Evolutionary conservation across 2,329 filamentous ascomycete species (phyloP).

Genomic region (Botryosphaeria agaves): DNA sequence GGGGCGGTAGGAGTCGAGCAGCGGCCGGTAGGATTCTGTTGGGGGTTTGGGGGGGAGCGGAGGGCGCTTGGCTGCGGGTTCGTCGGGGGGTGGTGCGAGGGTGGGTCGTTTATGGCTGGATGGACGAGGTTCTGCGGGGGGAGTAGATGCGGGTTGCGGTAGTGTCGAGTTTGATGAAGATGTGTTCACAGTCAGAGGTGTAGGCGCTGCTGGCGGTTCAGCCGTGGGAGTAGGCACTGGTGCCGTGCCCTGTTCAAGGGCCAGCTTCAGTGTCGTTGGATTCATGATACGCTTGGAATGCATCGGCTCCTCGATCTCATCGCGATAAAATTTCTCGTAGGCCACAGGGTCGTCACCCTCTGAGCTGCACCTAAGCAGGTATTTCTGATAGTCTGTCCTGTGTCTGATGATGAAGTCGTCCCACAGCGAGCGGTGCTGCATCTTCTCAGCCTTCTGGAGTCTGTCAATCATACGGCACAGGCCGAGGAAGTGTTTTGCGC

Average conservation of each 20-base stretch:
- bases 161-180: no score
- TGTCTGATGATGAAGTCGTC: conserved; percentile 21
- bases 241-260: conserved; percentile 3
- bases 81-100: no score
- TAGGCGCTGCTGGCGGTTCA: no score
- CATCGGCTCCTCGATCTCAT: conserved; percentile 11
- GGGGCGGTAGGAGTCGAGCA: no score
- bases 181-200: no score
- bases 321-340: conserved; percentile 18
- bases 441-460: conserved; percentile 13
- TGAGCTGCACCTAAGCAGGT: conserved; percentile 9
- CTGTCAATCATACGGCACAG: conserved; percentile 13
- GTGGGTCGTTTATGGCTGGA: no score
- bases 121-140: no score
- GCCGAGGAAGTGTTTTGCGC: conserved; percentile 14
- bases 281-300: conserved; percentile 11
- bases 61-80: no score
- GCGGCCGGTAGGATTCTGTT: no score
- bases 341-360: conserved; percentile 10
- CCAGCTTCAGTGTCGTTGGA: conserved; percentile 2
- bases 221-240: no score
- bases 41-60: no score
- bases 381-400: conserved; percentile 14
- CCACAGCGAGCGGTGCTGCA: conserved; percentile 20
- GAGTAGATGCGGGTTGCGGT: no score